phyloP scores from a whole-genome alignment of 2,329 filamentous ascomycete species.

The Hymenoscyphus repandus region DNA sequence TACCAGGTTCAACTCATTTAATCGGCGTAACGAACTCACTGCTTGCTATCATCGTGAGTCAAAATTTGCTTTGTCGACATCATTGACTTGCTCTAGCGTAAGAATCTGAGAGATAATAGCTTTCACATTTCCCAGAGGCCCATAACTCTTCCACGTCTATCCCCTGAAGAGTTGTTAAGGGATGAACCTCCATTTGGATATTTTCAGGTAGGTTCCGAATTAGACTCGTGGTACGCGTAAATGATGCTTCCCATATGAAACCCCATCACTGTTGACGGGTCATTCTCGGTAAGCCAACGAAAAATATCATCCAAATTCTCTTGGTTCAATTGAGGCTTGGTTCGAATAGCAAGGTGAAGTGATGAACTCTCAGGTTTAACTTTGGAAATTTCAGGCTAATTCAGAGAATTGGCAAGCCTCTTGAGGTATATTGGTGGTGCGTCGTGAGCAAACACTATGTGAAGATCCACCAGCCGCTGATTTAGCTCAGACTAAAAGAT shows the following conservation, averaged over 20 bases:
- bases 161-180: not conserved
- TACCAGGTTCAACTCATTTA: too few relatives aligned
- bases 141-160: not conserved
- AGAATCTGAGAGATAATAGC: not conserved
- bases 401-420: too few relatives aligned
- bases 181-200: not conserved
- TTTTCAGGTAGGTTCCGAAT: not conserved
- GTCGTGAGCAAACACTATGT: too few relatives aligned
- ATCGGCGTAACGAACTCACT: too few relatives aligned
- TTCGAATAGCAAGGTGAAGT: not conserved
- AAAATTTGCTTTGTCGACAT: not conserved
- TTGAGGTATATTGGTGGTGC: too few relatives aligned
- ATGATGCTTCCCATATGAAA: not conserved
- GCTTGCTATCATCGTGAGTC: too few relatives aligned
- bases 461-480: too few relatives aligned
- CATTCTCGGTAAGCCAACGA: not conserved
- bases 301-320: not conserved
- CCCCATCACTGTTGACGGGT: not conserved
- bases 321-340: not conserved
- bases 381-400: too few relatives aligned
- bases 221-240: not conserved
- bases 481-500: too few relatives aligned
- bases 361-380: not conserved
- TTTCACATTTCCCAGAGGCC: not conserved
- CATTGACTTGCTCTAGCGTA: too few relatives aligned